Base-by-base conservation (phyloP, 1,284 basidiomycete species). In the Ustilago xerochloae region DNA sequence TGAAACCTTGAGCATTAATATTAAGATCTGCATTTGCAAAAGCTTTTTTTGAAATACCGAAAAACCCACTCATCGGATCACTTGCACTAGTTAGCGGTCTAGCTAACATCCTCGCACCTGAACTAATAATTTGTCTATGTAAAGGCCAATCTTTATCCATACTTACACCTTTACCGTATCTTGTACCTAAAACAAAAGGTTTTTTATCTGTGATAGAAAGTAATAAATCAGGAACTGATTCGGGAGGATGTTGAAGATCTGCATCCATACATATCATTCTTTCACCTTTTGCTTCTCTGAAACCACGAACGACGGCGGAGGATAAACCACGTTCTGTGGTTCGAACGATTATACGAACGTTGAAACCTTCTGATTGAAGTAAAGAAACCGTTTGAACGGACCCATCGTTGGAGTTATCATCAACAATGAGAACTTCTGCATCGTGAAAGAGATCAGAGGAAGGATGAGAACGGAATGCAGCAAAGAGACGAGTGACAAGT, bases 41-140 rank as follows among this genome's bases (percentile, higher is more conserved):
- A 12, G 36, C 39, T 3, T 85, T 85, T 63, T 85, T 86, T 24
- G 82, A 79, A 54, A 87, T 84, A 26, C 85, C 87, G 63, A 87
- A 87, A 84, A 87, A 87, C 4, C 87, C 87, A 3, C 84, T 84
- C 86, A 87, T 87, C 15, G 87, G 87, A 67, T 87, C 86, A 68
- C 84, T 85, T 1, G 86, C 86, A 53, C 80, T 72, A 1, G 86
- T 87, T 35, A 87, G 77, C 0, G 86, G 86, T 3, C 85, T 72
- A 0, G 87, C 86, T 35, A 87, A 81, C 57, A 86, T 67, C n/a
- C 86, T 78, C 7, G 87, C 87, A n/a, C 86, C 87, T 58, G 83
- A 82, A 0, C 85, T 85, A 71, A 87, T 87, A 67, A 87, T 78
- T 15, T 85, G 83, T 15, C 87, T 83, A 77, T 87, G 85, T 12